A percentile compares a stretch with the other conserved stretches of the same genome.
phyloP scores from a whole-genome alignment of 2,329 filamentous ascomycete genomes.

The Rhytidhysteron rufulum region DNA sequence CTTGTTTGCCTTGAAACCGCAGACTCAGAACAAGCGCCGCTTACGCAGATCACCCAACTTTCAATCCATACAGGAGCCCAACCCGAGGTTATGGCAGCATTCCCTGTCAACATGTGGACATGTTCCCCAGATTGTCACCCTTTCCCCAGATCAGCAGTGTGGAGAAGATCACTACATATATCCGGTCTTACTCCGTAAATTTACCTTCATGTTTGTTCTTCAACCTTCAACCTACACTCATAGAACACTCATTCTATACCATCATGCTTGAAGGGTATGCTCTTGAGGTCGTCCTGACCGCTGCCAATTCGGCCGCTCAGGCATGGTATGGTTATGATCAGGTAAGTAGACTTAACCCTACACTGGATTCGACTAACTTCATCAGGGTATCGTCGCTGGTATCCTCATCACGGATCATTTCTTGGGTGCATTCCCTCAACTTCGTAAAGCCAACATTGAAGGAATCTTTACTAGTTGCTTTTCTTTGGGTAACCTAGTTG shows the following conservation, averaged over 20 bases:
- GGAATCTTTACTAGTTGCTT: slow-evolving; percentile 21
- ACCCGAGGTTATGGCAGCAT: too few species aligned
- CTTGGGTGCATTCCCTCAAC: slow-evolving; percentile 16
- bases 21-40: too few species aligned
- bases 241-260: not conserved
- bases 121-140: not conserved
- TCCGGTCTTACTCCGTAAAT: not conserved
- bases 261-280: slow-evolving; percentile 16
- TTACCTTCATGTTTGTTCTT: too few species aligned
- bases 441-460: slow-evolving; percentile 14
- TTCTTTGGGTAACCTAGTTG: slow-evolving; percentile 15
- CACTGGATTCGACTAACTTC: not conserved
- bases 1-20: too few species aligned
- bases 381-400: slow-evolving; percentile 10
- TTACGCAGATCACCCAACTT: too few species aligned
- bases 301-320: slow-evolving; percentile 17
- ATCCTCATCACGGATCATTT: slow-evolving; percentile 16
- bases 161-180: not conserved
- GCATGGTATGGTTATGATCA: slow-evolving; percentile 15
- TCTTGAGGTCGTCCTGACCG: slow-evolving; percentile 16
- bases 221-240: not conserved
- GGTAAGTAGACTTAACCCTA: too few species aligned
- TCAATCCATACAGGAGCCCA: too few species aligned
- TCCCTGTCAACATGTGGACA: not conserved
- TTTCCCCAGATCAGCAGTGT: not conserved